Evolutionary conservation across 202 grass and related monocot genomes (phyloP).

Genomic region (Hordeum pubiflorum): DNA sequence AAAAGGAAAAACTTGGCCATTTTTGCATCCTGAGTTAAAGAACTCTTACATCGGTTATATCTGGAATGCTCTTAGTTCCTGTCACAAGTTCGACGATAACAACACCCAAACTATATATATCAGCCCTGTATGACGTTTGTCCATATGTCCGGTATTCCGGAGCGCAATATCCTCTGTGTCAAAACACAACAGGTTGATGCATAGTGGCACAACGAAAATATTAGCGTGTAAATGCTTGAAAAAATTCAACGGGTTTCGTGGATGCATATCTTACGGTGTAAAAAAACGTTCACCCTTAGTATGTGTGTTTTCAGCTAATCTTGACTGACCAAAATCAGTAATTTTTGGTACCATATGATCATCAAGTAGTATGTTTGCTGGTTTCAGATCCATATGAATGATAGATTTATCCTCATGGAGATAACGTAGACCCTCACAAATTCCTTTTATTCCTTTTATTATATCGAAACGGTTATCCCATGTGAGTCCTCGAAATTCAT

Average conservation of each 20-base stretch:
- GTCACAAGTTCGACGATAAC: neutral
- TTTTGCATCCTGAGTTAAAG: neutral
- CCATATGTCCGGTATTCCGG: neutral
- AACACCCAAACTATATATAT: neutral
- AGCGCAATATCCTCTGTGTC: neutral
- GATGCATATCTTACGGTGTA: neutral
- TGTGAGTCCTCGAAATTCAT: neutral
- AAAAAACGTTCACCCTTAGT: neutral
- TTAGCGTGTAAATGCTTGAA: neutral
- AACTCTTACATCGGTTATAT: neutral
- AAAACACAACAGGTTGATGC: neutral
- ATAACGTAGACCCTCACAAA: neutral
- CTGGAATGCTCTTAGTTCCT: neutral
- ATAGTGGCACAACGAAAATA: neutral
- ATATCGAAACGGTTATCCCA: neutral
- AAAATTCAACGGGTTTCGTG: neutral
- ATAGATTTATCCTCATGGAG: neutral
- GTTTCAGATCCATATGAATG: constrained; percentile 18
- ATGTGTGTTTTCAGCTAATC: neutral
- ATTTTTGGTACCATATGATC: no score
- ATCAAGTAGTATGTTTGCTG: neutral
- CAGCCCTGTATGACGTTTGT: neutral
- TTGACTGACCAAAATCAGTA: neutral
- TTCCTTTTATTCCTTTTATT: neutral
- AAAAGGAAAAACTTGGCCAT: neutral